These are phyloP conservation scores for Halteria grandinella DNA, from an alignment of 73 alveolate genomes.

Conservation along the genomic window DNA sequence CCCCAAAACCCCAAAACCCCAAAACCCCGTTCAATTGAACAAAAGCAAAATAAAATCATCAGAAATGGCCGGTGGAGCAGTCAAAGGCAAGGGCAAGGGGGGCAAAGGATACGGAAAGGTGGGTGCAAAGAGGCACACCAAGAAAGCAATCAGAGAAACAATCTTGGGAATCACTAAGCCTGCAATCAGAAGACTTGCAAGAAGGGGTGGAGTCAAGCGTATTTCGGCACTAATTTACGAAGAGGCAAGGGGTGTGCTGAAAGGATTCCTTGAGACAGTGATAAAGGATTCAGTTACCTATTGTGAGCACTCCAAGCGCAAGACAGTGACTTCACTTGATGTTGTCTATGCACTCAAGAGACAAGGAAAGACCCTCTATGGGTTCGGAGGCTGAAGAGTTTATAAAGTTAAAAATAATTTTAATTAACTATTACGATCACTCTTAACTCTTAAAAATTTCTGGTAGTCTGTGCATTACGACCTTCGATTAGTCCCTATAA, in stretches of 20 bases:
- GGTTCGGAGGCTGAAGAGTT: slow-evolving; percentile 63
- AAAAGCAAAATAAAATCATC: too few relatives aligned
- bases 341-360: slow-evolving; percentile 80
- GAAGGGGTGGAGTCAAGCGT: slow-evolving; percentile 81
- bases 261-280: slow-evolving; percentile 52
- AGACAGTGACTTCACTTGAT: slow-evolving; percentile 73
- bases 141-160: slow-evolving; percentile 55
- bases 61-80: too few relatives aligned
- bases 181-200: slow-evolving; percentile 76
- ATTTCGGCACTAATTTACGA: slow-evolving; percentile 55
- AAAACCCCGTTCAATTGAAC: too few relatives aligned
- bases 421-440: too few relatives aligned
- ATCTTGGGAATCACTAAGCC: slow-evolving; percentile 70
- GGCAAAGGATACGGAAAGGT: slow-evolving; percentile 67
- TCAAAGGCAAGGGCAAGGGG: slow-evolving; percentile 47
- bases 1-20: too few relatives aligned
- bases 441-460: too few relatives aligned
- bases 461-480: too few relatives aligned
- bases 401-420: neutral
- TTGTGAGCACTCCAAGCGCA: slow-evolving; percentile 73
- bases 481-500: too few relatives aligned
- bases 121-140: slow-evolving; percentile 56
- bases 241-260: slow-evolving; percentile 58
- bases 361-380: slow-evolving; percentile 81
- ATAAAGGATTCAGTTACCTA: slow-evolving; percentile 66